Base-by-base conservation (phyloP, 2,329 filamentous ascomycete species). In the Aspergillus flavus region DNA sequence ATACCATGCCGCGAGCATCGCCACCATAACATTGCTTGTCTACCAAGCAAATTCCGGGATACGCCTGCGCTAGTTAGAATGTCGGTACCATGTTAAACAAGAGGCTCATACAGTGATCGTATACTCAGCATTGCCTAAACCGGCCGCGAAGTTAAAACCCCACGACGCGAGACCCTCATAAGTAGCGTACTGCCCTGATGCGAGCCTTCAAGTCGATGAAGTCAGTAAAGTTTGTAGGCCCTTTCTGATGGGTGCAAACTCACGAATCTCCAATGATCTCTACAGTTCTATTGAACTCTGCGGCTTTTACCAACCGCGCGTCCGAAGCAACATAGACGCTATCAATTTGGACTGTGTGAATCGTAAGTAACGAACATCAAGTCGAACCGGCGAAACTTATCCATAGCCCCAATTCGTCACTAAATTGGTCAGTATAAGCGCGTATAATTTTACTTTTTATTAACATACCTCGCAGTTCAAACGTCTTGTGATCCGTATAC, bases 401-500 rank as follows among this genome's bases (percentile, higher is more conserved):
- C 85, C 85, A 69, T 85, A 85, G 9, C 80, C 85, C 85, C 85
- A 88, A 67, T 88, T 88, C 0, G 86, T 85, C 16, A 88, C 85
- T 70, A 53, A 9, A 46, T 46, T 4, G 6, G 14, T 63, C n/a
- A 63, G 58, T 32, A 23, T 2, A 23, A 23, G 21, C 21, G 2
- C 21, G 21, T 23, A 23, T 23, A 2, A 23, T 23, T 23, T 23
- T 2, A 23, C 21, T 23, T 23, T 23, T 23, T 23, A 23, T 23
- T 23, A 23, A 41, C 57, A 32, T 68, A 74, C 71, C 72, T 64
- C 85, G 78, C 66, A 88, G 72, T 71, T 88, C 86, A 63, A 88
- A 86, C 0, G 78, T 79, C 1, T 83, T 82, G 30, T 72, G 77
- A 23, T 83, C 71, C 0, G 82, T 78, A 10, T 73, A 74, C 0